A percentile compares a stretch with the other conserved stretches of the same genome.
Evolutionary conservation across 2,329 filamentous ascomycete genomes (phyloP).

Genomic region (Epicoccum sorghinum): DNA sequence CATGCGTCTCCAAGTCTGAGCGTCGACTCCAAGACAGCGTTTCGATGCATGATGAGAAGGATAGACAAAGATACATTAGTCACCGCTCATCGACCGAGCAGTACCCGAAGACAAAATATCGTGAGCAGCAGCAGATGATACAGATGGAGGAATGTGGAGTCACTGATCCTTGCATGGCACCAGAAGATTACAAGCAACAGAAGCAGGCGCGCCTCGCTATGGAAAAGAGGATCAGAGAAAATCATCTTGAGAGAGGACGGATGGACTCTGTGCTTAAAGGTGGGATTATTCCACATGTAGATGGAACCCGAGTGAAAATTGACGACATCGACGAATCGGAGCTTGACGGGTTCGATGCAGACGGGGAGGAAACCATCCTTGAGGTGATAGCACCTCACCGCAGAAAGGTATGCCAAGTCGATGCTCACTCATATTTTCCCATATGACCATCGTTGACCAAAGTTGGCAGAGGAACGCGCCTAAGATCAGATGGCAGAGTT

Average conservation of each 20-base stretch:
- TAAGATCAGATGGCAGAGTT: background rate
- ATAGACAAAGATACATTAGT: background rate
- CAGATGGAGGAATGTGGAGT: too few relatives aligned
- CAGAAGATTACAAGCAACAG: background rate
- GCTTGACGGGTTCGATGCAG: background rate
- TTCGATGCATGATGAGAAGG: constrained; percentile 4
- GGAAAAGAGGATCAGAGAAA: background rate
- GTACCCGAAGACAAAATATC: background rate
- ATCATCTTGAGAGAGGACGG: too few relatives aligned
- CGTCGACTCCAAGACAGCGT: constrained; percentile 4
- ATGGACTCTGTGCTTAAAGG: background rate
- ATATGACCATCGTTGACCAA: background rate
- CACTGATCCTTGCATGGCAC: too few relatives aligned
- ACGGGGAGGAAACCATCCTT: background rate
- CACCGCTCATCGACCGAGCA: background rate
- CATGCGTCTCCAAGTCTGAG: background rate
- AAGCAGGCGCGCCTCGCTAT: background rate
- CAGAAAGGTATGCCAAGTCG: background rate
- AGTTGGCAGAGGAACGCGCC: background rate
- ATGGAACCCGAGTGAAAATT: background rate
- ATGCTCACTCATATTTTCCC: rapidly evolving
- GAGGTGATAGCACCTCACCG: background rate
- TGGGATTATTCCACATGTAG: background rate
- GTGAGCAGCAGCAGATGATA: background rate
- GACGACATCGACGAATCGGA: background rate